phyloP scores from a whole-genome alignment of 345 rosid species.

The Linum usitatissimum region DNA sequence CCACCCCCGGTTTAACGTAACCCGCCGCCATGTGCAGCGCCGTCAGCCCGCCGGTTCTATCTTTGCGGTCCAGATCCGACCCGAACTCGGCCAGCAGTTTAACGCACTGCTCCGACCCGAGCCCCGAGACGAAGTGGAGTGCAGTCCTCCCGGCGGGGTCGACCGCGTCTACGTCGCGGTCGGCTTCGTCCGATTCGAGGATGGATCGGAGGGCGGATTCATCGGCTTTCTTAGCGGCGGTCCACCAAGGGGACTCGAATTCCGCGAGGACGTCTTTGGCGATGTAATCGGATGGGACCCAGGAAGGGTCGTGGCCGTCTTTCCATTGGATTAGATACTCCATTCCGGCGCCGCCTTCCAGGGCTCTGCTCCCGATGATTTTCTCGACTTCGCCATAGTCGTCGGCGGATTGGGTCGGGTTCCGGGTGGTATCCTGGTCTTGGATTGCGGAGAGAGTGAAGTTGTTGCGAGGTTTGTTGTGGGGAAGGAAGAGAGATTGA shows the following conservation, averaged over 20 bases:
- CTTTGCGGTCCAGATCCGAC: slow-evolving; percentile 48
- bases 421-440: neutral
- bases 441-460: slow-evolving; percentile 21
- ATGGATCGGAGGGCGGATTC: slow-evolving; percentile 38
- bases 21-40: slow-evolving; percentile 95
- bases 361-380: slow-evolving; percentile 66
- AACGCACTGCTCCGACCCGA: slow-evolving; percentile 72
- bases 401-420: slow-evolving; percentile 18
- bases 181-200: slow-evolving; percentile 31
- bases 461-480: slow-evolving; percentile 8
- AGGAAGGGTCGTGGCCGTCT: slow-evolving; percentile 76
- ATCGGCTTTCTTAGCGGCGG: slow-evolving; percentile 84
- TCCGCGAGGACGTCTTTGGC: slow-evolving; percentile 83
- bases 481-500: slow-evolving; percentile 9
- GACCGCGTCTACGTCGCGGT: slow-evolving; percentile 63
- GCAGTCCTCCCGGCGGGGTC: slow-evolving; percentile 80
- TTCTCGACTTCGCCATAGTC: slow-evolving; percentile 70
- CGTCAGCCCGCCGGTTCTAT: slow-evolving; percentile 59
- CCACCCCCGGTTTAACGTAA: slow-evolving; percentile 60
- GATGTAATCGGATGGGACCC: slow-evolving; percentile 60
- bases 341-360: slow-evolving; percentile 40
- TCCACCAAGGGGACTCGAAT: slow-evolving; percentile 92
- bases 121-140: slow-evolving; percentile 64
- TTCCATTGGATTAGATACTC: slow-evolving; percentile 87
- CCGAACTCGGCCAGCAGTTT: slow-evolving; percentile 65